phyloP scores from a whole-genome alignment of 352 stramenopile genomes.

The Poterioochromonas sp. region DNA sequence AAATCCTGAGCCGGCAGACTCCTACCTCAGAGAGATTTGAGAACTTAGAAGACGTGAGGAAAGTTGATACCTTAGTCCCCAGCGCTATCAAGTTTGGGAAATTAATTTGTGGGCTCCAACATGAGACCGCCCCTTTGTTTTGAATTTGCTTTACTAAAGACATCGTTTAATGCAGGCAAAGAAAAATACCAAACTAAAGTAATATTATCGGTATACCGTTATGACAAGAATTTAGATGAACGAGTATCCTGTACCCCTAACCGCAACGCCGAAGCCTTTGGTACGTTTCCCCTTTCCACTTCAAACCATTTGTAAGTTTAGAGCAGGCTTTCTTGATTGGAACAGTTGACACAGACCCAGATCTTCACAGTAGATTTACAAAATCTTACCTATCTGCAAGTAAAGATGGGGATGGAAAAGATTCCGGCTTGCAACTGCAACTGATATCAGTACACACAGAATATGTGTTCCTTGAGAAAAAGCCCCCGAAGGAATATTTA shows the following conservation, averaged over 20 bases:
- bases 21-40: conserved; percentile 49
- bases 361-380: conserved; percentile 15
- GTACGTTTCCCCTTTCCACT: no score
- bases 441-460: neutral
- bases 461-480: conserved; percentile 8
- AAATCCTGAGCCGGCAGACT: conserved; percentile 86
- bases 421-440: neutral
- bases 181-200: no score
- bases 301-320: no score
- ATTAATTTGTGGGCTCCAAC: neutral
- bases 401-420: neutral
- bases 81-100: conserved; percentile 13
- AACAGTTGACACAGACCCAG: conserved; percentile 16
- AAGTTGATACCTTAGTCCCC: conserved; percentile 13
- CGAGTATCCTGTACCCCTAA: no score
- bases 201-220: no score
- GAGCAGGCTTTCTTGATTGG: conserved; percentile 3
- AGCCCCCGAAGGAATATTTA: neutral
- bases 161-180: no score
- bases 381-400: neutral
- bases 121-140: conserved; percentile 22
- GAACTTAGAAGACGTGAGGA: neutral
- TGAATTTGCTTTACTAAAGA: conserved; percentile 30
- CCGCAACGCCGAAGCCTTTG: no score
- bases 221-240: no score